phyloP scores from a whole-genome alignment of 2,329 filamentous ascomycete genomes.

The Sphaceloma murrayae region DNA sequence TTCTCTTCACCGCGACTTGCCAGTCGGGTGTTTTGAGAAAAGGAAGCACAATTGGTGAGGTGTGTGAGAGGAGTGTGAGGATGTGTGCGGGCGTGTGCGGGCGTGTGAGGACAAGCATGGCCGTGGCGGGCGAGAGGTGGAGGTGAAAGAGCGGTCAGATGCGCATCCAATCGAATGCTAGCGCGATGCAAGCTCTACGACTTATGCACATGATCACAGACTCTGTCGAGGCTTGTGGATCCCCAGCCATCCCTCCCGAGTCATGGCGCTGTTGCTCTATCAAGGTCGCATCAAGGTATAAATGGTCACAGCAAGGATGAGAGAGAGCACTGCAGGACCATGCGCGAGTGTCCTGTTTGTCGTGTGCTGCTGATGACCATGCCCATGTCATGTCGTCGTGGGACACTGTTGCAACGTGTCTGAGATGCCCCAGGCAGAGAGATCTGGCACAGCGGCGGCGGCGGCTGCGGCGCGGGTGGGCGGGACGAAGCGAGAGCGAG shows the following conservation, averaged over 20 bases:
- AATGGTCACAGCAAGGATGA: too few relatives aligned
- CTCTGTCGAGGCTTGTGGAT: conserved; percentile 14
- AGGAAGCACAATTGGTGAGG: conserved; percentile 6
- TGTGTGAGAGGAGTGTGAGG: background rate
- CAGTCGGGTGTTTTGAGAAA: conserved; percentile 13
- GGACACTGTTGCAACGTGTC: background rate
- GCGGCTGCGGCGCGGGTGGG: too few relatives aligned
- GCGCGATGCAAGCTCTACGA: conserved; percentile 13
- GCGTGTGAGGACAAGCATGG: background rate
- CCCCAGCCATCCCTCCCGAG: conserved; percentile 13
- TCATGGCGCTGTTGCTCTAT: conserved; percentile 1
- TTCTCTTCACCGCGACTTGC: conserved; percentile 17
- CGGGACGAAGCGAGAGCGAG: conserved; percentile 3
- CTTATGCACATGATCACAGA: conserved; percentile 13
- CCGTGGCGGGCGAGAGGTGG: background rate
- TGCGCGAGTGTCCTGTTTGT: too few relatives aligned
- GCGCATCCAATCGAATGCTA: conserved; percentile 8
- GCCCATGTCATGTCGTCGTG: too few relatives aligned
- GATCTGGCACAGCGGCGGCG: conserved; percentile 13
- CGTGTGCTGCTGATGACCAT: too few relatives aligned
- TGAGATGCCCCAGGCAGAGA: background rate
- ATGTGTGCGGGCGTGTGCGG: background rate
- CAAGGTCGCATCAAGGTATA: conserved; percentile 3
- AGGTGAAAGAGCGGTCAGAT: conserved; percentile 16
- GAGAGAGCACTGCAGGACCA: too few relatives aligned